Percentiles rank a stretch among this genome's conserved stretches.
These are phyloP conservation scores for Plasmodium sp. DNA, from an alignment of 169 alveolate genomes.

Conservation along the genomic window DNA sequence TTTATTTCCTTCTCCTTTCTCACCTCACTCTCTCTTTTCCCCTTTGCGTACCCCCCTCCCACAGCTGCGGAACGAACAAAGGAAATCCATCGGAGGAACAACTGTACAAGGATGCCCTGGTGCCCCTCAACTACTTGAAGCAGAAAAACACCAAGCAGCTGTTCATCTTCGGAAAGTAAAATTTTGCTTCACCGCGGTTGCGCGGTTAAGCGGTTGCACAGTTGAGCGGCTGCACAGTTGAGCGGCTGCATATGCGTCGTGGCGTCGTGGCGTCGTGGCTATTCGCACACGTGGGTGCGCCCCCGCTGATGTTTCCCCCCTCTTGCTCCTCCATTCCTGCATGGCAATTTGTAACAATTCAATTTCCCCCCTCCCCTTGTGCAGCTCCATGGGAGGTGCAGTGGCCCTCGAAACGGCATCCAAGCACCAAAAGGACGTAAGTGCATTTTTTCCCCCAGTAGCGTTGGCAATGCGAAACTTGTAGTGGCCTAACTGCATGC, in stretches of 20 bases:
- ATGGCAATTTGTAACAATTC: background rate
- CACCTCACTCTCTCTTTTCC: background rate
- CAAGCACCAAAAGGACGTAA: slow-evolving; percentile 17
- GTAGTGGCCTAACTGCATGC: background rate
- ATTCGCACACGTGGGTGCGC: background rate
- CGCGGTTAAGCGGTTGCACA: too few species aligned
- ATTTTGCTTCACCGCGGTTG: background rate
- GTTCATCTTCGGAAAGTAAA: slow-evolving; percentile 52
- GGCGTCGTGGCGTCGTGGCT: background rate
- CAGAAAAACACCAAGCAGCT: background rate
- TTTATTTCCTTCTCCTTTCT: background rate
- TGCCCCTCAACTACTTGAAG: slow-evolving; percentile 21
- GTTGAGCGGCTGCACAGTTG: background rate
- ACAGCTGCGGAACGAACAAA: slow-evolving; percentile 18
- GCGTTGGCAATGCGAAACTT: background rate
- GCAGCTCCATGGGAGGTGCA: slow-evolving; percentile 67
- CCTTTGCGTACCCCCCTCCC: background rate
- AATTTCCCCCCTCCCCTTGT: background rate
- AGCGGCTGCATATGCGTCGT: slow-evolving; percentile 37
- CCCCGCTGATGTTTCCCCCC: background rate
- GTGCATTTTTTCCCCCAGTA: background rate
- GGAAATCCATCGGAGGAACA: slow-evolving; percentile 25
- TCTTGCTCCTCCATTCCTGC: background rate
- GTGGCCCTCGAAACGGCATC: slow-evolving; percentile 54
- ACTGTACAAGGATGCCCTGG: slow-evolving; percentile 30